Conservation (phyloP, 2,329 filamentous ascomycete genomes). For the Cryphonectria carpinicola region DNA sequence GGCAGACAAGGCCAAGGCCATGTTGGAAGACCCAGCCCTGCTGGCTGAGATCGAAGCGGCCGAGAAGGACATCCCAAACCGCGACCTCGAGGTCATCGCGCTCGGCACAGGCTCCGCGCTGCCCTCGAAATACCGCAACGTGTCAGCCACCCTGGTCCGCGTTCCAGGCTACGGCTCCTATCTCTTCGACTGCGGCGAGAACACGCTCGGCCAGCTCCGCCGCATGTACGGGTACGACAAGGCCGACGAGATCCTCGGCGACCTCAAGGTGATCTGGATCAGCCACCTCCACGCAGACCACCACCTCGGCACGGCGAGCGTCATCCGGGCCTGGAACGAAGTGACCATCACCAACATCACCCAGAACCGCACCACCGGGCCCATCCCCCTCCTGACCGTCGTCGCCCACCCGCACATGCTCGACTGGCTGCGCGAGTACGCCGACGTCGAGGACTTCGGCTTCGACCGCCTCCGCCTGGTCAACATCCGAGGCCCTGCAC, state of each 20-base stretch:
- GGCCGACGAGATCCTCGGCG: constrained; percentile 71
- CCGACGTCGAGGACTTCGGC: constrained; percentile 76
- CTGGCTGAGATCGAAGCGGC: constrained; percentile 52
- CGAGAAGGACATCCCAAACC: constrained; percentile 69
- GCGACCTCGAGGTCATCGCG: constrained; percentile 79
- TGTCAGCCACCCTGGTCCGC: constrained; percentile 83
- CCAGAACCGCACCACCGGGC: constrained; percentile 34
- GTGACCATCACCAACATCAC: constrained; percentile 42
- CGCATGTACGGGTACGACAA: constrained; percentile 71
- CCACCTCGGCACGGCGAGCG: constrained; percentile 79
- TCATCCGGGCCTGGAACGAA: constrained; percentile 83
- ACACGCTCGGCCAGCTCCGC: constrained; percentile 84
- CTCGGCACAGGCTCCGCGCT: constrained; percentile 89
- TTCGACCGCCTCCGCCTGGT: constrained; percentile 55
- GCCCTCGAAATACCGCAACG: constrained; percentile 94
- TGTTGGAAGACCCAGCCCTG: constrained; percentile 50
- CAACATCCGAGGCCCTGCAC: constrained; percentile 27
- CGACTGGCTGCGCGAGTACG: constrained; percentile 78
- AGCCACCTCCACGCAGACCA: constrained; percentile 97
- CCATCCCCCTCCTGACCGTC: constrained; percentile 55
- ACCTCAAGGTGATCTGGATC: constrained; percentile 86
- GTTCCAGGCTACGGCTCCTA: constrained; percentile 88
- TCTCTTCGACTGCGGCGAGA: constrained; percentile 89
- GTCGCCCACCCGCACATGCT: constrained; percentile 74
- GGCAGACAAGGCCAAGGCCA: constrained; percentile 52